Evolutionary conservation across 1,284 basidiomycete genomes (phyloP), one percentile per base, ranked within the genome.

Genomic region (Fomitiporia mediterranea): DNA sequence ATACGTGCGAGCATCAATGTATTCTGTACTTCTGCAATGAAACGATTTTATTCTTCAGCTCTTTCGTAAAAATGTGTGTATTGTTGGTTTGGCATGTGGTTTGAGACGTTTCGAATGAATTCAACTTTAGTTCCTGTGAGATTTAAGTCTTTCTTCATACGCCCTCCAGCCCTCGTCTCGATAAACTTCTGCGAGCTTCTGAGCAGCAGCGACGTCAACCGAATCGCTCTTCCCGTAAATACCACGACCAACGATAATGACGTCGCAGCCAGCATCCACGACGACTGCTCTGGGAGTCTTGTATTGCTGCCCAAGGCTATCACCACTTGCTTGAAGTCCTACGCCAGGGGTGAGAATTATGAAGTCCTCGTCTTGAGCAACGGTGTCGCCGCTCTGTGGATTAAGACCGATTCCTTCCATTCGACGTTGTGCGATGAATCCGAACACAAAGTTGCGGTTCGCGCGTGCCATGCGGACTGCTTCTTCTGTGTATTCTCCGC

Each of bases 171-270:
- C 96, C 61, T 88, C 94, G 55, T 75, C 72, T 67, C 81, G 82
- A 70, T 99, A 99, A 66, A 86, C 78, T 69, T 90, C 82, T 4
- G 93, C 93, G 68, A 94, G 89, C 42, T 73, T 74, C 62, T 76
- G 75, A 39, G 89, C 84, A 55, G 78, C 74, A 28, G 79, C 75
- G 42, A 85, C 80, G 19, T 80, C 75, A 13, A 81, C 74, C 6
- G 81, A 76, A 40, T 80, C 73, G 38, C 84, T 81, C 58, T 82
- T 82, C 15, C 92, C 93, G 70, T 98, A 97, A 51, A 99, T 89
- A 0, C 96, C 97, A 56, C 97, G 77, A 13, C 97, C 97, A 37
- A 99, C 97, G 62, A 99, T 99, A 67, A 99, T 99, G 27, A 99
- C 82, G 74, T 99, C 97, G 69, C 92, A 94, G n/a, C 94, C 95